A percentile compares a stretch with the other conserved stretches of the same genome.
Evolutionary conservation across 768 basidiomycete genomes (phyloP).

Genomic region (Myochromella boudieri): DNA sequence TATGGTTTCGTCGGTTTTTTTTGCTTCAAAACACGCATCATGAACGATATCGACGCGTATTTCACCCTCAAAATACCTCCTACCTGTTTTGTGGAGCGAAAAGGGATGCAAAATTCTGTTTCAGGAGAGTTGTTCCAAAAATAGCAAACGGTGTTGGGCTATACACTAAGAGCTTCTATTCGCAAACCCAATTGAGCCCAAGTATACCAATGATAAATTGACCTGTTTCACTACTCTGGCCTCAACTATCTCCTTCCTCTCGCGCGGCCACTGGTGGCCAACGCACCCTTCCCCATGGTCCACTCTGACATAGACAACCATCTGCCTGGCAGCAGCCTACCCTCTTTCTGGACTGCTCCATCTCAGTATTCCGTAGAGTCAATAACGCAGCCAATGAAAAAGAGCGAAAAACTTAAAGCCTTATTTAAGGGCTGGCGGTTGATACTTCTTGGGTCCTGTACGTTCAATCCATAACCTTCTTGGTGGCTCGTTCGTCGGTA

Average conservation of each 20-base stretch:
- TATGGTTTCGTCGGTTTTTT: no score
- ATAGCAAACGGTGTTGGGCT: conserved; percentile 1
- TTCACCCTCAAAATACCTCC: background rate
- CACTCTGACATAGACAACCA: conserved; percentile 6
- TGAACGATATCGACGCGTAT: conserved; percentile 5
- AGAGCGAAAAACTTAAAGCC: background rate
- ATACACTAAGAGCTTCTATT: no score
- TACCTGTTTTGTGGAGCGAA: background rate
- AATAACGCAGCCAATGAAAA: background rate
- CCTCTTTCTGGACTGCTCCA: conserved; percentile 14
- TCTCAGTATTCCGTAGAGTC: conserved; percentile 13
- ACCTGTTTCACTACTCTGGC: no score
- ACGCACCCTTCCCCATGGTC: background rate
- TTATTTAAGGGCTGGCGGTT: conserved; percentile 47
- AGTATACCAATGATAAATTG: no score
- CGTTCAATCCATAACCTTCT: no score
- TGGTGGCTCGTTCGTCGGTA: no score
- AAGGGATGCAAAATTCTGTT: background rate
- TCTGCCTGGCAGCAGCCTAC: conserved; percentile 7
- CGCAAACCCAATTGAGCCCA: no score
- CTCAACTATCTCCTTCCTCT: background rate
- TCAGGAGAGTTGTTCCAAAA: background rate
- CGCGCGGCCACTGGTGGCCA: conserved; percentile 15
- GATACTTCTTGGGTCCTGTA: conserved; percentile 59
- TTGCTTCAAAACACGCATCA: background rate